phyloP scores from a whole-genome alignment of 164 flowering plant genomes.

The Vitis labrusca region DNA sequence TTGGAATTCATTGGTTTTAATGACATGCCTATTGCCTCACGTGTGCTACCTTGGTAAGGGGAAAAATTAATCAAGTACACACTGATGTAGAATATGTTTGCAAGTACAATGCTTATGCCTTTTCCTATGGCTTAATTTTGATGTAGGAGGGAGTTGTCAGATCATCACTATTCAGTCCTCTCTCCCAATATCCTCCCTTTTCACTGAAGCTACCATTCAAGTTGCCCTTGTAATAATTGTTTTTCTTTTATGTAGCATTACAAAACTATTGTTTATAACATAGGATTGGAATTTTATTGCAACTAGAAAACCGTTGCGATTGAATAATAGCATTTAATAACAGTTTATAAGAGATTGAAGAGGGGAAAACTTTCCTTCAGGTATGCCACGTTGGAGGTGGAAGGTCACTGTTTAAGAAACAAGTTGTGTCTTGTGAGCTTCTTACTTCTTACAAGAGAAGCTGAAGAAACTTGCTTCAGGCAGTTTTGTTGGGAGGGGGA shows the following conservation, averaged over 20 bases:
- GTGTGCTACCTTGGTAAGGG: neutral
- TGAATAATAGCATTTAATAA: neutral
- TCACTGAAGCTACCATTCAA: neutral
- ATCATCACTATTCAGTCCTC: neutral
- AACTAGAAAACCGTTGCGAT: neutral
- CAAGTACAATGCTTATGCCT: neutral
- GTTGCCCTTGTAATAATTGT: neutral
- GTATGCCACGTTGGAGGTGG: conserved; percentile 5
- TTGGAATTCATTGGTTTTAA: neutral
- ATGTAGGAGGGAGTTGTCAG: neutral
- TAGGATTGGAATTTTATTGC: conserved; percentile 4
- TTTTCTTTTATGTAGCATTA: neutral
- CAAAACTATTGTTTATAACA: neutral
- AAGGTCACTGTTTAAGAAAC: neutral
- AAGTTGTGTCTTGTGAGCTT: neutral
- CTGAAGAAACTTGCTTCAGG: neutral
- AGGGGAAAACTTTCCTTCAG: neutral
- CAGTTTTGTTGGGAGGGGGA: neutral
- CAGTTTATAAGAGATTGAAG: neutral
- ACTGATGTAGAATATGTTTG: neutral
- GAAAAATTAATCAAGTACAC: neutral
- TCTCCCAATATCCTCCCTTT: neutral
- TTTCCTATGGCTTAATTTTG: neutral
- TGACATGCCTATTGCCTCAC: neutral
- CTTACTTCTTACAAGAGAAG: neutral